Base-by-base conservation (phyloP, 1,284 basidiomycete species). In the Malassezia restricta region DNA sequence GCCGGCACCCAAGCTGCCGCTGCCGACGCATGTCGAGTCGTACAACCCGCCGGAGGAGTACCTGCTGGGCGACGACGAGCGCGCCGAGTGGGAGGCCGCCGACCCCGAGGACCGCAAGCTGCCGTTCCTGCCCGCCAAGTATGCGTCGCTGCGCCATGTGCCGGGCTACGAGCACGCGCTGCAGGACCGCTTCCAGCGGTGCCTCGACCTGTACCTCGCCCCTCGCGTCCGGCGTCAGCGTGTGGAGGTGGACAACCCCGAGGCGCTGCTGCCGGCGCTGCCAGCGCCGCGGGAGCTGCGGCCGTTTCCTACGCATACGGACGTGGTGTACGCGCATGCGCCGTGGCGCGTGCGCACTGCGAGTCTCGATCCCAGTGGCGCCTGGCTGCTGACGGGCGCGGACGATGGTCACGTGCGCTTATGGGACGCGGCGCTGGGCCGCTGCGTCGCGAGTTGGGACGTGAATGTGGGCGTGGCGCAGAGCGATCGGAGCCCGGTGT, bases 31-130 rank as follows among this genome's bases (percentile, higher is more conserved):
- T 62, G 82, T 84, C 33, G 91, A 98, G 76, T 96, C 91, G 1
- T 99, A 98, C 76, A 99, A 99, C 72, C 94, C 94, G 24, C 94
- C 94, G 3, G 87, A 84, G 66, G 94, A 99, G 76, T 96, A 98
- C 74, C 79, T 99, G 3, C 89, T 88, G n/a, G 85, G 85, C 11
- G 82, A 84, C 49, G 81, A 83, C 62, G 92, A 96, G 74, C 81
- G 80, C 51, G 81, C 82, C 61, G 81, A 83, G 67, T 96, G 88
- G 86, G 83, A 90, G 67, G 81, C 79, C 47, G 80, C 80, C 28
- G 91, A 95, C 56, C 81, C 84, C 57, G 88, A 92, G 75, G 91
- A 98, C 73, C 82, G 91, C 62, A 87, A 92, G 74, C 81, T 81
- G 51, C 83, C 92, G 71, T 92, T 85, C 76, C 78, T 96, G 40